phyloP scores from a whole-genome alignment of 768 basidiomycete genomes.

The Glaciozyma martinii region DNA sequence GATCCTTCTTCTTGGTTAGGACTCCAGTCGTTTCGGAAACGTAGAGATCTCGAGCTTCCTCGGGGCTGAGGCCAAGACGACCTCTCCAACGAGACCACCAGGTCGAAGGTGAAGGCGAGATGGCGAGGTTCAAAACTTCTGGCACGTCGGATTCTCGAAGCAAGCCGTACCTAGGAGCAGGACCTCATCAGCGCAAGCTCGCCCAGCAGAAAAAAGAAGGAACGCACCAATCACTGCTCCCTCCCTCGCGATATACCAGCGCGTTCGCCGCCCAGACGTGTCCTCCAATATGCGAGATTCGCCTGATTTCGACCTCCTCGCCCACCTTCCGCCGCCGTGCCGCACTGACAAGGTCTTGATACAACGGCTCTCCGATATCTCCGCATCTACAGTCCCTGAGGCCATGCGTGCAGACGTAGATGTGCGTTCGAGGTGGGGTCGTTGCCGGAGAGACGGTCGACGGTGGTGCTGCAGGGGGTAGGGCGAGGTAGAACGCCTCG shows the following conservation, averaged over 20 bases:
- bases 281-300: slow-evolving; percentile 35
- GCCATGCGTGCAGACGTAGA: slow-evolving; percentile 37
- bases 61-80: slow-evolving; percentile 14
- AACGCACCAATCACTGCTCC: slow-evolving; percentile 14
- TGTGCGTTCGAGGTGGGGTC: slow-evolving; percentile 4
- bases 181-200: not conserved
- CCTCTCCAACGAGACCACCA: slow-evolving; percentile 31
- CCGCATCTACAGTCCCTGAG: slow-evolving; percentile 36
- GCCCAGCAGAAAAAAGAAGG: not conserved
- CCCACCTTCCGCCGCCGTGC: slow-evolving; percentile 16
- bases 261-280: slow-evolving; percentile 32
- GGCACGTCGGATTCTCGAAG: slow-evolving; percentile 26
- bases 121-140: slow-evolving; percentile 15
- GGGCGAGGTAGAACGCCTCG: not conserved
- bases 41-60: not conserved
- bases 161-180: slow-evolving; percentile 32
- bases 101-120: not conserved
- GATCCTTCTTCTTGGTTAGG: slow-evolving; percentile 5
- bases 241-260: slow-evolving; percentile 11
- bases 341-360: slow-evolving; percentile 25
- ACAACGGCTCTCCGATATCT: slow-evolving; percentile 33
- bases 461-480: not conserved
- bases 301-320: slow-evolving; percentile 15
- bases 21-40: not conserved
- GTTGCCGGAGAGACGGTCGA: not conserved